Evolutionary conservation across 2,329 filamentous ascomycete species (phyloP), one percentile per base, ranked within the genome.

Genomic region (Colletotrichum chlorophyti): DNA sequence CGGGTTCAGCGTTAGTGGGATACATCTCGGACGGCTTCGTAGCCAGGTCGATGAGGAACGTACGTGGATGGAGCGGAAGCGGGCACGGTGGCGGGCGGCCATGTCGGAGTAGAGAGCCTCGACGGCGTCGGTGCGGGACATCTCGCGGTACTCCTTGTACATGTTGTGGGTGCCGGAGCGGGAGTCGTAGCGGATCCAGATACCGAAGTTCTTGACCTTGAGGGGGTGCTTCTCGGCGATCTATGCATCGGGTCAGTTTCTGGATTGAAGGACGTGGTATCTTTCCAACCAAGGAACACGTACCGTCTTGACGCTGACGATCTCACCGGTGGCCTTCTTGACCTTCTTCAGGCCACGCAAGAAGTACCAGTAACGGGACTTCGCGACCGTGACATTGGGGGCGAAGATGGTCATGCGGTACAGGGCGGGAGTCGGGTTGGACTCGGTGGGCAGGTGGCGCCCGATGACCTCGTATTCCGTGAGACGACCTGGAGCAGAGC

Each of bases 101-200:
- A 99, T 98, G 85, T 99, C 95, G 83, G 95, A 91, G 90, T 99
- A 99, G 77, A 99, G 88, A 70, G 94, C 83, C 83, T 98, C 91
- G 74, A 98, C 94, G 69, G 95, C 95, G 70, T 95, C 94, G 75
- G 90, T 91, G 81, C 95, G 88, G 78, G 91, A 94, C 87, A 98
- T 91, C 87, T 98, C 95, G 79, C 95, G 91, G 91, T 97, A 98
- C 90, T 99, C 95, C 90, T 98, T 98, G 92, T 99, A 99, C 95
- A 99, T 99, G 91, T 99, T 99, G 93, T 99, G 95, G 74, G 95
- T 99, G 74, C 95, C 95, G 73, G 95, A 98, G 82, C 95, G 94
- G 65, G 96, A 99, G 85, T 99, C 94, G 86, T 99, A 99, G 79
- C 96, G 93, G 84, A 99, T 90, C 96, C 96, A 99, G 88, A 99